phyloP scores from a whole-genome alignment of 2,329 filamentous ascomycete species.

The Macrophomina tecta region DNA sequence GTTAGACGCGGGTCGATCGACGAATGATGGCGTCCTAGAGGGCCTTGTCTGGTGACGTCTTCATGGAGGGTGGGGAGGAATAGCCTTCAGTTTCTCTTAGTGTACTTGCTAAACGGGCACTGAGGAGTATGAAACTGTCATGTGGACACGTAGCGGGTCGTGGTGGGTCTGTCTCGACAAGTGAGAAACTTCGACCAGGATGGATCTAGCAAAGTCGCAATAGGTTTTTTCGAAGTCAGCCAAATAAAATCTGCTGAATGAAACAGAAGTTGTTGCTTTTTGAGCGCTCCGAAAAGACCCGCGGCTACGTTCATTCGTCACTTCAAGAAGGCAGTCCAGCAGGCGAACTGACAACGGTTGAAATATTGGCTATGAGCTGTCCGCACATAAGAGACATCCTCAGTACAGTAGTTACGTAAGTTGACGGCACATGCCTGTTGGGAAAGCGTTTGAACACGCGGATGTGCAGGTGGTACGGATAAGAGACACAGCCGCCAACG shows the following conservation, averaged over 20 bases:
- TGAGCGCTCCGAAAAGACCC: neutral
- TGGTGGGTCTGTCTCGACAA: neutral
- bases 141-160: slow-evolving; percentile 5
- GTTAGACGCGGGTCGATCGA: neutral
- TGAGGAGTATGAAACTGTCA: neutral
- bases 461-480: slow-evolving; percentile 19
- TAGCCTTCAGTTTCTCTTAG: neutral
- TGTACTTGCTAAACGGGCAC: neutral
- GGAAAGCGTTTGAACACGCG: neutral
- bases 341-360: neutral
- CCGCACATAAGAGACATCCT: neutral
- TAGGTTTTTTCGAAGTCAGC: neutral
- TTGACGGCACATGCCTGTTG: neutral
- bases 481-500: slow-evolving; percentile 1
- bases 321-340: neutral
- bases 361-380: neutral
- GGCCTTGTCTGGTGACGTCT: slow-evolving; percentile 7
- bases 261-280: neutral
- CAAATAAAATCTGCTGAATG: slow-evolving; percentile 10
- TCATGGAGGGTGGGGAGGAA: neutral
- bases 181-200: neutral
- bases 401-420: neutral
- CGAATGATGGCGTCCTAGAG: neutral
- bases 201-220: too few species aligned
- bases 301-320: slow-evolving; percentile 1